Conservation (phyloP, 257 asterid genomes). For the Solanum paucissectum region DNA sequence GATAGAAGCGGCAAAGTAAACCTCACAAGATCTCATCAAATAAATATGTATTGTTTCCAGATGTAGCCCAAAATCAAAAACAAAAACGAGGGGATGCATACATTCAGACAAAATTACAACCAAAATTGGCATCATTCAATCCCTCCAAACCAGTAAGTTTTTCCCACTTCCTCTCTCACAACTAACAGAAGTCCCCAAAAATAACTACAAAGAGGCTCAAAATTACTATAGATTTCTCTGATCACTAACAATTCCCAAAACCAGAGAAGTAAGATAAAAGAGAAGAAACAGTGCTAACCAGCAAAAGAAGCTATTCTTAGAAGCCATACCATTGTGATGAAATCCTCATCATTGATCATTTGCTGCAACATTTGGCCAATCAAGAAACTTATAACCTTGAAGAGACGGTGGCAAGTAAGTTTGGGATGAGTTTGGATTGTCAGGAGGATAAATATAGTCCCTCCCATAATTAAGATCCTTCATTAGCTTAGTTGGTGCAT, state of each 20-base stretch:
- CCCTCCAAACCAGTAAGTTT: neutral
- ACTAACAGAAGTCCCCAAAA: neutral
- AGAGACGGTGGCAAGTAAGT: conserved; percentile 60
- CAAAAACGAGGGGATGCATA: neutral
- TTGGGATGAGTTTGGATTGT: conserved; percentile 36
- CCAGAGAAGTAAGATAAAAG: neutral
- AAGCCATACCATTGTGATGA: neutral
- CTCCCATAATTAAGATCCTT: conserved; percentile 71
- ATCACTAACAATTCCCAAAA: neutral
- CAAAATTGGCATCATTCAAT: neutral
- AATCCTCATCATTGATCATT: neutral
- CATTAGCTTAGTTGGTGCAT: conserved; percentile 91
- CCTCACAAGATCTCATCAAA: neutral
- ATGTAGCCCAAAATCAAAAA: neutral
- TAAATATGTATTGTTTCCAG: neutral
- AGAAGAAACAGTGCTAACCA: neutral
- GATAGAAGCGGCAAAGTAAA: neutral
- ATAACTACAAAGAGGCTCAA: neutral
- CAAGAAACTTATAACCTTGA: conserved; percentile 50
- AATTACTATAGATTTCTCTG: neutral
- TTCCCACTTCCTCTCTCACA: neutral
- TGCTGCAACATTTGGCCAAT: conserved; percentile 33
- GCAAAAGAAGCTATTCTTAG: neutral
- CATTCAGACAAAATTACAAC: neutral
- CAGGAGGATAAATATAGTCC: conserved; percentile 71